Percentiles rank a stretch among this genome's conserved stretches.
Conservation (phyloP, 2,329 filamentous ascomycete species). For the Macrophomina pseudophaseolina region DNA sequence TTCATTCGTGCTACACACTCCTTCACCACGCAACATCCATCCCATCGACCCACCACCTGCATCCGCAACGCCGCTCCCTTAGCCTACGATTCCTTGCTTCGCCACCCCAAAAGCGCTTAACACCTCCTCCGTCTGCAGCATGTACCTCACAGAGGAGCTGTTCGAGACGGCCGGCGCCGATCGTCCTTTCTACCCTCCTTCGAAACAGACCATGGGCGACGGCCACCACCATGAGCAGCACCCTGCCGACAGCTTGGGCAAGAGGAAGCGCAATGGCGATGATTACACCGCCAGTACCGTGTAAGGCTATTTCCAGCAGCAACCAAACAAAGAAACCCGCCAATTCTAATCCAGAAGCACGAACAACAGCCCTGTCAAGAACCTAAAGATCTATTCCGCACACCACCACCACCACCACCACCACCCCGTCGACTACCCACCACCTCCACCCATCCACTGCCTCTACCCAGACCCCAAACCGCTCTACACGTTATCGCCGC, state of each 20-base stretch:
- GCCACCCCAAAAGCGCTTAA: background rate
- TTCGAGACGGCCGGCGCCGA: constrained; percentile 14
- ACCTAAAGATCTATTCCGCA: constrained; percentile 12
- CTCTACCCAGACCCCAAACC: background rate
- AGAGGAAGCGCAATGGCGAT: constrained; percentile 19
- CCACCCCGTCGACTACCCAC: background rate
- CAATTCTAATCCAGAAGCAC: background rate
- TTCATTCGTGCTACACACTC: constrained; percentile 15
- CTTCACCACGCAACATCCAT: background rate
- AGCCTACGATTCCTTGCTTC: background rate
- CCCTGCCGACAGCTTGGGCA: constrained; percentile 12
- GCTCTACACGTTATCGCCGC: background rate
- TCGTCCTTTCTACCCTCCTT: background rate
- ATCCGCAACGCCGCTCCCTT: constrained; percentile 4
- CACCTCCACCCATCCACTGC: background rate
- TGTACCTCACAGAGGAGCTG: constrained; percentile 26
- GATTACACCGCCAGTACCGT: constrained; percentile 14
- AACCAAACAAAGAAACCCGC: background rate
- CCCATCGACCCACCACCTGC: background rate
- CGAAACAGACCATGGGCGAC: background rate
- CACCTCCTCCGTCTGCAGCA: background rate
- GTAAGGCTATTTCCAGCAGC: background rate
- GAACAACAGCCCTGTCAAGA: constrained; percentile 12
- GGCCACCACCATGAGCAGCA: background rate
- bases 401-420: constrained; percentile 9